Conservation (phyloP, 208 protist species). For the Acanthamoeba triangularis region DNA sequence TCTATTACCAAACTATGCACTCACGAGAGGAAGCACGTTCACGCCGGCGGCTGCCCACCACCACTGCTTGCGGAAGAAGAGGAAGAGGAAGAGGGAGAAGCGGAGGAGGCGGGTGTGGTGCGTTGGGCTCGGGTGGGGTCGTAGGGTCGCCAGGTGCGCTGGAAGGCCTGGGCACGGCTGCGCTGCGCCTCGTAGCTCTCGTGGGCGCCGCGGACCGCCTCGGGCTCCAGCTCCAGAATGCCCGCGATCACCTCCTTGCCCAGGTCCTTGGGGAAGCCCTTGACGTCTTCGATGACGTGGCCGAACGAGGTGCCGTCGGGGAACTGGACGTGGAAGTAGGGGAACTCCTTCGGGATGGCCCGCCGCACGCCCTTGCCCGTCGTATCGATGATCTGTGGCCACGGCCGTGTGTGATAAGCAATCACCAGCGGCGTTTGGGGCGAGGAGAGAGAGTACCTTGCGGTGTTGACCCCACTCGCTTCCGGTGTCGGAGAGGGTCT, state of each 20-base stretch:
- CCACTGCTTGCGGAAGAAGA: too few species aligned
- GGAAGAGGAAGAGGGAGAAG: too few species aligned
- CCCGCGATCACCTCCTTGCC: conserved; percentile 80
- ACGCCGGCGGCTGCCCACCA: too few species aligned
- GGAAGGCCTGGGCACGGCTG: conserved; percentile 66
- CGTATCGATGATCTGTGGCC: conserved; percentile 71
- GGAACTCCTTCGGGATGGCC: conserved; percentile 79
- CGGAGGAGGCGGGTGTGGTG: too few species aligned
- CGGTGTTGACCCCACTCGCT: conserved; percentile 75
- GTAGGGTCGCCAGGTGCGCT: conserved; percentile 71
- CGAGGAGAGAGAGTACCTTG: conserved; percentile 43
- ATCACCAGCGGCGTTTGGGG: not conserved
- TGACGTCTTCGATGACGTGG: conserved; percentile 81
- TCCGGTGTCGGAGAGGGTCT: conserved; percentile 73
- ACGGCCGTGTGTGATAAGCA: not conserved
- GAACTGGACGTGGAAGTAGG: conserved; percentile 87
- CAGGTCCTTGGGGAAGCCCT: conserved; percentile 78
- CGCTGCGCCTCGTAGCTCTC: not conserved
- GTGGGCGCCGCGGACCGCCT: conserved; percentile 41
- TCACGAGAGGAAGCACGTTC: too few species aligned
- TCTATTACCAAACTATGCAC: too few species aligned
- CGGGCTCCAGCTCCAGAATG: conserved; percentile 79
- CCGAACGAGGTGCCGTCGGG: conserved; percentile 77
- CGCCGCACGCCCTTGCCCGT: conserved; percentile 58
- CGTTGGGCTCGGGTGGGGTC: conserved; percentile 74